Evolutionary conservation across 306 rosid genomes (phyloP), one percentile per base, ranked within the genome.

Genomic region (Amphicarpaea edgeworthii): DNA sequence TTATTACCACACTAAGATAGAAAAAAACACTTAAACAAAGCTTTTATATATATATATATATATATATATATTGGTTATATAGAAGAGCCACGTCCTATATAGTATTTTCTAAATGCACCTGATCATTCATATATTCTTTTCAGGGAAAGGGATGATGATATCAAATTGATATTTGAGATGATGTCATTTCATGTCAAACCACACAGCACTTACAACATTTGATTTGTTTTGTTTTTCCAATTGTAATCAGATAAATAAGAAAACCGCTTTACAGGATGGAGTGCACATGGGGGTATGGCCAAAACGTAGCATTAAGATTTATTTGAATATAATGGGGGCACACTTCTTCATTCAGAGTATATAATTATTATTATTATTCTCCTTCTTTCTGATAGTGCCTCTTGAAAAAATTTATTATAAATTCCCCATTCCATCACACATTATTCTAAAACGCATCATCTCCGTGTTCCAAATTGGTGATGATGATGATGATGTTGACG

Each of bases 221-320:
- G 15, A 64, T 64, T 67, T 49, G 54, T 73, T 64, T 67, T 49
- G 54, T 73, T 73, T 59, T 67, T 67, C n/a, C 61, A n/a, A n/a
- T 59, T 53, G 19, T 61, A 34, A 66, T 34, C 19, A 68, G 26
- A 78, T 1, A 65, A 66, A 74, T 20, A 84, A 60, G 73, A 77
- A 83, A 79, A 59, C 37, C 30, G 68, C 92, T 86, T 81, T 86
- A 83, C 89, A 83, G 85, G 67, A 76, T 79, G 84, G 84, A 79
- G 7, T 49, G 74, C 87, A 88, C 86, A 75, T 83, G 77, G 83
- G 58, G 70, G 81, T 82, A 82, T 87, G 88, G 86, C 79, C 89
- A 80, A 68, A 59, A 79, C 79, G 87, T 70, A 78, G 75, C 75
- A n/a, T 17, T 68, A 82, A 50, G 41, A 51, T 37, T 66, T 78